phyloP scores from a whole-genome alignment of 345 rosid genomes.

The Bretschneidera sinensis region DNA sequence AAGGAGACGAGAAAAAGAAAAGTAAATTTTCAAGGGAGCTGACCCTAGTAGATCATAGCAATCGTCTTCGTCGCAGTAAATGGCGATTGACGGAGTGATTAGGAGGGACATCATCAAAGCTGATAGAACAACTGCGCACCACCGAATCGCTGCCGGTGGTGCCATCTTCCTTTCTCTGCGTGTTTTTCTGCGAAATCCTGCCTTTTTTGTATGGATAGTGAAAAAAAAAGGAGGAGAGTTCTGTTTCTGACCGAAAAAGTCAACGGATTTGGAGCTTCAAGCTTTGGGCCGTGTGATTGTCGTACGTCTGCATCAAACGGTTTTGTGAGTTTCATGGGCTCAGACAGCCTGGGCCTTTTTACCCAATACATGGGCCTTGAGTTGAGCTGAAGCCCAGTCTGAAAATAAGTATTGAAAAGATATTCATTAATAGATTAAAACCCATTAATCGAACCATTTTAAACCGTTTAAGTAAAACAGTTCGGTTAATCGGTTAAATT shows the following conservation, averaged over 20 bases:
- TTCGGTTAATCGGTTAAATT: too few species aligned
- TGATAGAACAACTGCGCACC: constrained; percentile 36
- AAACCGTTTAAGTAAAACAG: too few species aligned
- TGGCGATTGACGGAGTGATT: constrained; percentile 53
- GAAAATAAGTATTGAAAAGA: too few species aligned
- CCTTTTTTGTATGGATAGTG: neutral
- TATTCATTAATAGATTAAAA: too few species aligned
- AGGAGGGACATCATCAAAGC: constrained; percentile 34
- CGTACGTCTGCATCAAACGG: too few species aligned
- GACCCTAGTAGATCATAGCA: constrained; percentile 94
- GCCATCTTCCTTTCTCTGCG: constrained; percentile 33
- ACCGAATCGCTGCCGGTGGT: constrained; percentile 50
- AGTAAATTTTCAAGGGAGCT: constrained; percentile 24
- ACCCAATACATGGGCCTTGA: too few species aligned
- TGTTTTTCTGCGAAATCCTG: neutral
- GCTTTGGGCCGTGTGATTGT: too few species aligned
- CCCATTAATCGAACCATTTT: too few species aligned
- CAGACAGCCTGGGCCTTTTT: too few species aligned
- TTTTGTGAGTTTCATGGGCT: too few species aligned
- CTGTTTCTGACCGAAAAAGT: neutral
- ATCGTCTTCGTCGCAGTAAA: constrained; percentile 96
- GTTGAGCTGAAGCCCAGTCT: too few species aligned
- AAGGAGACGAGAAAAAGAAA: neutral
- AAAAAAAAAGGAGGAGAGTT: neutral
- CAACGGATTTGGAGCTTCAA: neutral